Percentiles rank a stretch among this genome's conserved stretches.
These are phyloP conservation scores for Chalara sp. DNA, from an alignment of 2,329 filamentous ascomycete genomes.

Conservation along the genomic window DNA sequence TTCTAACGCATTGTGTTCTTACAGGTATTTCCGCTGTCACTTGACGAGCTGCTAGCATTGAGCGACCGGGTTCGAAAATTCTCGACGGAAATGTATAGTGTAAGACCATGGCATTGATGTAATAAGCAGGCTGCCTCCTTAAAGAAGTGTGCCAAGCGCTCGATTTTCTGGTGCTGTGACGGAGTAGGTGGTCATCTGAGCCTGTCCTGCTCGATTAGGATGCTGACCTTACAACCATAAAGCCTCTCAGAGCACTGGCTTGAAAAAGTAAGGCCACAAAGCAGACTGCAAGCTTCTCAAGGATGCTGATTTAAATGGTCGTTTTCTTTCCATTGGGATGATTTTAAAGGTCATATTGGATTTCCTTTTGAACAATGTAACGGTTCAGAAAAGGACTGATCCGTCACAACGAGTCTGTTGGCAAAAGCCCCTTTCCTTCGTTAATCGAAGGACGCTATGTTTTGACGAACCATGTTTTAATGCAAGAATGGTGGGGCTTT, in stretches of 20 bases:
- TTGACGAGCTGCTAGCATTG: constrained; percentile 8
- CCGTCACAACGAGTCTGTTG: background rate
- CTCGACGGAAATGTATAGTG: constrained; percentile 5
- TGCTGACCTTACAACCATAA: constrained; percentile 11
- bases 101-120: constrained; percentile 14
- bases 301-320: constrained; percentile 18
- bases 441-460: background rate
- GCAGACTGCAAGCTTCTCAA: constrained; percentile 20
- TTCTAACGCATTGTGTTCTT: constrained; percentile 1
- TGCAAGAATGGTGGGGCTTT: background rate
- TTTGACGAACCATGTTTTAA: background rate
- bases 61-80: constrained; percentile 13
- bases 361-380: constrained; percentile 14
- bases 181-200: constrained; percentile 8
- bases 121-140: constrained; percentile 9
- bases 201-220: background rate
- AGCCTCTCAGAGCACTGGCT: constrained; percentile 17
- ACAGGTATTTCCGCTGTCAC: constrained; percentile 11
- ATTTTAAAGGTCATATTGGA: constrained; percentile 15
- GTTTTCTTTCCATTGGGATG: constrained; percentile 19
- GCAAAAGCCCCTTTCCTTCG: background rate
- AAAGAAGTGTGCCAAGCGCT: constrained; percentile 13
- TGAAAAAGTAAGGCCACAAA: constrained; percentile 22
- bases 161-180: constrained; percentile 18
- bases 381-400: background rate